Conservation (phyloP, 2,329 filamentous ascomycete genomes). For the Aspergillus sergii region DNA sequence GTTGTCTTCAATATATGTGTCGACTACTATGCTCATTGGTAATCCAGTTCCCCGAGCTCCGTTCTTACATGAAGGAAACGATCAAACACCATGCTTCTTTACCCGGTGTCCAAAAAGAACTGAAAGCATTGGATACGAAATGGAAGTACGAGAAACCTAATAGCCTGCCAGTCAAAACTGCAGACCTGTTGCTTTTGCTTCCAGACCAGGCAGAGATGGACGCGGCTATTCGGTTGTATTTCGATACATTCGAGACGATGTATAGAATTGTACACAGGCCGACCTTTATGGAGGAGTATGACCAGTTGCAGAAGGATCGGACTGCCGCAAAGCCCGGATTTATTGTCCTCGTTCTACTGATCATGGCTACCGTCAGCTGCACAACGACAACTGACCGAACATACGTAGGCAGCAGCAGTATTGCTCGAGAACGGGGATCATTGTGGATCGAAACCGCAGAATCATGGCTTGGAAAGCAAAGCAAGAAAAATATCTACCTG, state of each 20-base stretch:
- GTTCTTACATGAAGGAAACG: not conserved
- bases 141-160: not conserved
- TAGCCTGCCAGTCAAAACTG: not conserved
- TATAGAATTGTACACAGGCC: not conserved
- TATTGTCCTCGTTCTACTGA: not conserved
- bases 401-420: not conserved
- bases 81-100: not conserved
- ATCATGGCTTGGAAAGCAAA: conserved; percentile 34
- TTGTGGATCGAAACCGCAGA: not conserved
- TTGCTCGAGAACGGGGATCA: not conserved
- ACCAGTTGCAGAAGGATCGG: not conserved
- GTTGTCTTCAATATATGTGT: not conserved
- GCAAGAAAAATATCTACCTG: conserved; percentile 54
- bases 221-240: not conserved
- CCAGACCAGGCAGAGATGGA: not conserved
- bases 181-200: not conserved
- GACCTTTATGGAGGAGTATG: not conserved
- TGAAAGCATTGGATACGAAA: not conserved
- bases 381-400: not conserved
- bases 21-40: not conserved
- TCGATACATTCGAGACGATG: not conserved
- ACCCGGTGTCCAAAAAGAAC: not conserved
- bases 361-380: not conserved
- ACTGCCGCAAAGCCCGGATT: not conserved
- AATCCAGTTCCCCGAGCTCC: not conserved